Percentiles rank a stretch among this genome's conserved stretches.
phyloP scores from a whole-genome alignment of 352 stramenopile genomes.

The Phytophthora citrophthora region DNA sequence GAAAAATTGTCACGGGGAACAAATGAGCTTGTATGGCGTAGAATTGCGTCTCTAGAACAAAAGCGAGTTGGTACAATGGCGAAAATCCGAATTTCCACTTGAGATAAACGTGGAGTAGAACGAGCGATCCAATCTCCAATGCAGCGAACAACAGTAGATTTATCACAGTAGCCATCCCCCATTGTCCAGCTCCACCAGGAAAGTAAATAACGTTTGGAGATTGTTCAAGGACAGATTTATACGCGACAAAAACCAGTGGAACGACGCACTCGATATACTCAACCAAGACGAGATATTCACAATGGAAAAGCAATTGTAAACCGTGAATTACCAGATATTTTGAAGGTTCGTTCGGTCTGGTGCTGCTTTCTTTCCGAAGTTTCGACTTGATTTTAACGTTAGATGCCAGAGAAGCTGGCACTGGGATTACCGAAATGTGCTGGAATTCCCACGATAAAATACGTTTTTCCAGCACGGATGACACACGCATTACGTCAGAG shows the following conservation, averaged over 20 bases:
- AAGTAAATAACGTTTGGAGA: conserved; percentile 41
- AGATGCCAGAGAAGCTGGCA: not conserved
- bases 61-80: conserved; percentile 7
- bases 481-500: not conserved
- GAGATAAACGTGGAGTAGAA: conserved; percentile 3
- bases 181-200: not conserved
- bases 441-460: not conserved
- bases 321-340: conserved; percentile 4
- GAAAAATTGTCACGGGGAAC: conserved; percentile 1
- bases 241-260: conserved; percentile 29
- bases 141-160: conserved; percentile 23
- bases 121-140: conserved; percentile 13
- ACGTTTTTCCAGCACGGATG: not conserved
- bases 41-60: conserved; percentile 11
- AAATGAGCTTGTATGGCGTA: not conserved
- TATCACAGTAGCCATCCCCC: not conserved
- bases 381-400: not conserved
- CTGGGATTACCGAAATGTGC: not conserved
- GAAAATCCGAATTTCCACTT: conserved; percentile 11
- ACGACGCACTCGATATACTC: conserved; percentile 33
- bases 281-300: conserved; percentile 28
- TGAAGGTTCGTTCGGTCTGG: not conserved
- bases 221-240: conserved; percentile 32
- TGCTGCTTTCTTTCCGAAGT: conserved; percentile 4
- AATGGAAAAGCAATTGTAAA: conserved; percentile 34